Percentiles rank a stretch among this genome's conserved stretches.
Conservation (phyloP, 179 eudicot species). For the Sideroxylon spinosum region DNA sequence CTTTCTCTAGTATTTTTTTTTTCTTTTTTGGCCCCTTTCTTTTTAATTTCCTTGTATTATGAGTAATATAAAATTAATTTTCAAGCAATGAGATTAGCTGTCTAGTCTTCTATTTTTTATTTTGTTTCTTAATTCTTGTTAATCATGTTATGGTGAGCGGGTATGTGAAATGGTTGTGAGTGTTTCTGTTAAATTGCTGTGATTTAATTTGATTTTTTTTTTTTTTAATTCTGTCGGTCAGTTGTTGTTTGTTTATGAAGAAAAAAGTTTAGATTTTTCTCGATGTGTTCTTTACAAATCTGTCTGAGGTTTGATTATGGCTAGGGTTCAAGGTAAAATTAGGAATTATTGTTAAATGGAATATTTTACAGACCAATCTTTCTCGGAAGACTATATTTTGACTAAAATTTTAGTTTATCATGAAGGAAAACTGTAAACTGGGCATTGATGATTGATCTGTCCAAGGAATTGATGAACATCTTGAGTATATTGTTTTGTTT, state of each 20-base stretch:
- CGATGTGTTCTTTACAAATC: background rate
- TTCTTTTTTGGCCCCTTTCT: background rate
- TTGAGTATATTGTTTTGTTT: background rate
- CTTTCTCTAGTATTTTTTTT: background rate
- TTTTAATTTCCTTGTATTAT: background rate
- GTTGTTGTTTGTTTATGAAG: background rate
- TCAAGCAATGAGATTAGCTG: background rate
- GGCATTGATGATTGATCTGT: conserved; percentile 17
- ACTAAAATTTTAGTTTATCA: background rate
- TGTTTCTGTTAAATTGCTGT: background rate
- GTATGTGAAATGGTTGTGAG: background rate
- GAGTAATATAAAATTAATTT: conserved; percentile 5
- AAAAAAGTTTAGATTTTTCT: background rate
- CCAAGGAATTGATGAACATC: conserved; percentile 13
- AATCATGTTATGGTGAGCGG: background rate
- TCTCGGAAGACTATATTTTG: background rate
- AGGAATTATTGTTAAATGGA: background rate
- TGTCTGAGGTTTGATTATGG: conserved; percentile 8
- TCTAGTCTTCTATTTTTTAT: background rate
- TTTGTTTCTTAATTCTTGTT: background rate
- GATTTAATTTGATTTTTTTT: background rate
- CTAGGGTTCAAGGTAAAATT: conserved; percentile 2
- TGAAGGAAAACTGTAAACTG: background rate
- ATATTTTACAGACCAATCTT: background rate
- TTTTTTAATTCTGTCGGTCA: background rate